phyloP scores from a whole-genome alignment of 164 flowering plant species.

The Liriodendron chinense region DNA sequence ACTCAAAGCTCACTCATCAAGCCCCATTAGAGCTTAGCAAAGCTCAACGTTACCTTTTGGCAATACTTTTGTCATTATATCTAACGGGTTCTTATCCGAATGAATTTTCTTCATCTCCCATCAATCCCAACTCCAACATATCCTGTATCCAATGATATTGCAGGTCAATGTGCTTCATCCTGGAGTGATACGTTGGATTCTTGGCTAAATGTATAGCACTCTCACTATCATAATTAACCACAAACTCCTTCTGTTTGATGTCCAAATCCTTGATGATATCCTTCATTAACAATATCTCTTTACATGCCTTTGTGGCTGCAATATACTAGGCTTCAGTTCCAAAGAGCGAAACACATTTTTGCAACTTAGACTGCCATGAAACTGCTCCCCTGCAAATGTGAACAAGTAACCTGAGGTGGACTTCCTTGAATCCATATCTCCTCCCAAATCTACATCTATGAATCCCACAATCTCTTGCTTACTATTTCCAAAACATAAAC shows the following conservation, averaged over 20 bases:
- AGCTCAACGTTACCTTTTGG: not conserved
- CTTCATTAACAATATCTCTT: not conserved
- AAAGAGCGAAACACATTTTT: not conserved
- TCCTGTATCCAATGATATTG: conserved; percentile 2
- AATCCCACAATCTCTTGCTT: not conserved
- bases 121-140: not conserved
- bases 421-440: not conserved
- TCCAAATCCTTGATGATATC: no score
- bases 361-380: not conserved
- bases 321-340: not conserved
- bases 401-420: no score
- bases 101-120: not conserved
- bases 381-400: not conserved
- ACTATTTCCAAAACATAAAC: not conserved
- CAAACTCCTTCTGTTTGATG: not conserved
- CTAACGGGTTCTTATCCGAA: not conserved
- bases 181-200: not conserved
- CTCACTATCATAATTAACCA: not conserved
- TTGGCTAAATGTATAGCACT: not conserved
- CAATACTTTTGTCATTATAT: conserved; percentile 3
- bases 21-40: not conserved
- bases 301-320: not conserved
- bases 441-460: not conserved
- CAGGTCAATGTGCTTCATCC: not conserved
- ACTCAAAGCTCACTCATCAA: not conserved